Percentiles rank a stretch among this genome's conserved stretches.
phyloP scores from a whole-genome alignment of 495 filamentous ascomycete species.

The Aspergillus diversus region DNA sequence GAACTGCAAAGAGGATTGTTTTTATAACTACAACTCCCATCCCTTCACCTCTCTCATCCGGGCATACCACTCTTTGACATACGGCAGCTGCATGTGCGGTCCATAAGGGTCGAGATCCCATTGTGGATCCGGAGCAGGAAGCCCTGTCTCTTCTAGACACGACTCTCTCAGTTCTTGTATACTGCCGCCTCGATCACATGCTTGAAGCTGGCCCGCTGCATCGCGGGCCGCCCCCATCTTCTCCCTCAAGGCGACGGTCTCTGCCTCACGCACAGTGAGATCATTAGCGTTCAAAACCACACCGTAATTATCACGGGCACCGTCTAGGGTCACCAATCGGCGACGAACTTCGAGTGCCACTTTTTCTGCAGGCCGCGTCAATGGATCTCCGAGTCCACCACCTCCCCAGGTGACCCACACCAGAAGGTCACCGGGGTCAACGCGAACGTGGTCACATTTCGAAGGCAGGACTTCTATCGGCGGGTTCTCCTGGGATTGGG shows the following conservation, averaged over 20 bases:
- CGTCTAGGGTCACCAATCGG: slow-evolving; percentile 47
- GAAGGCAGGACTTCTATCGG: slow-evolving; percentile 38
- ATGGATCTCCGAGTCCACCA: slow-evolving; percentile 53
- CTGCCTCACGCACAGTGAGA: slow-evolving; percentile 31
- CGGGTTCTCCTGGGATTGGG: slow-evolving; percentile 33
- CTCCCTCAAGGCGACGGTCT: slow-evolving; percentile 37
- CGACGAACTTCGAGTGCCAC: slow-evolving; percentile 53
- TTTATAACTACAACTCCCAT: slow-evolving; percentile 24
- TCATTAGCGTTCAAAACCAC: slow-evolving; percentile 40
- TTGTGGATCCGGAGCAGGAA: slow-evolving; percentile 36
- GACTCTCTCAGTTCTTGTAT: slow-evolving; percentile 36
- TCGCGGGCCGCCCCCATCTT: slow-evolving; percentile 27
- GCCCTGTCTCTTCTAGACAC: slow-evolving; percentile 44
- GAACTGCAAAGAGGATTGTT: no score
- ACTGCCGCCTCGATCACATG: slow-evolving; percentile 47
- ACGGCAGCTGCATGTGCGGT: slow-evolving; percentile 35
- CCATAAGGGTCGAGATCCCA: slow-evolving; percentile 43
- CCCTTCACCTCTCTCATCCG: slow-evolving; percentile 29
- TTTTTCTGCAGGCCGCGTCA: slow-evolving; percentile 47
- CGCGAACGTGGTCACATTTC: slow-evolving; percentile 53
- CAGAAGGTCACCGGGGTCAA: slow-evolving; percentile 51
- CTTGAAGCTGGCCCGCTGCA: slow-evolving; percentile 12
- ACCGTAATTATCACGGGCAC: slow-evolving; percentile 47
- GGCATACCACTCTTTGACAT: slow-evolving; percentile 40
- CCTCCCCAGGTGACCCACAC: slow-evolving; percentile 59